Conservation (phyloP, 169 alveolate genomes). For the Plasmodium malariae region DNA sequence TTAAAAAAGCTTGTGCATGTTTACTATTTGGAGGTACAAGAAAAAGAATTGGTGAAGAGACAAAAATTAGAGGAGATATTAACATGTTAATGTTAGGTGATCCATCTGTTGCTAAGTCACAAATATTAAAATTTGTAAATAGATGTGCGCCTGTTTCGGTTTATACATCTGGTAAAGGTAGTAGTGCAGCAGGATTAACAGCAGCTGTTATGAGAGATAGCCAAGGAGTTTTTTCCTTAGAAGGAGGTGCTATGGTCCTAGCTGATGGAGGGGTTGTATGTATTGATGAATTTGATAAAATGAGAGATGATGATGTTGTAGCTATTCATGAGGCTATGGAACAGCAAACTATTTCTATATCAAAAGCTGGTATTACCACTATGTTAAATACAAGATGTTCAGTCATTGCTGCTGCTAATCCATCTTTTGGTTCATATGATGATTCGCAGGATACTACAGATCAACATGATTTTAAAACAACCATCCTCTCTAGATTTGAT, state of each 20-base stretch:
- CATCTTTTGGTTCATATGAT: conserved; percentile 98
- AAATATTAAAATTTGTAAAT: conserved; percentile 97
- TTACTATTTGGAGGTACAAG: conserved; percentile 99
- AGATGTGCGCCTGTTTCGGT: conserved; percentile 98
- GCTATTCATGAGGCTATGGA: conserved; percentile 99
- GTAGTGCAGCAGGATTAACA: conserved; percentile 99
- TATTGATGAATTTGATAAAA: conserved; percentile 99
- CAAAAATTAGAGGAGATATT: conserved; percentile 97
- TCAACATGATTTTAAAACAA: conserved; percentile 98
- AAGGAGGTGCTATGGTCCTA: conserved; percentile 99
- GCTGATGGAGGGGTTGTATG: conserved; percentile 99
- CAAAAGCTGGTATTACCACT: conserved; percentile 99
- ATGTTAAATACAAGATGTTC: conserved; percentile 97
- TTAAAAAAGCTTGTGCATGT: conserved; percentile 98
- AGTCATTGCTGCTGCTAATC: conserved; percentile 99
- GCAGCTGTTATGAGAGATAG: conserved; percentile 97
- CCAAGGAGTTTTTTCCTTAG: conserved; percentile 94
- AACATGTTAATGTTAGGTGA: conserved; percentile 97
- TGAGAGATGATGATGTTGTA: conserved; percentile 99
- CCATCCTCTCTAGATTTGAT: conserved; percentile 98
- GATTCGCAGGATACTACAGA: conserved; percentile 97
- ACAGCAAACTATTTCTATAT: conserved; percentile 98
- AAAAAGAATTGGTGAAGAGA: conserved; percentile 96
- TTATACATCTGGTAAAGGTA: conserved; percentile 99
- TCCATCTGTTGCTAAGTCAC: conserved; percentile 99